Base-by-base conservation (phyloP, 2,329 filamentous ascomycete species). In the Fusarium pseudoanthophilum region DNA sequence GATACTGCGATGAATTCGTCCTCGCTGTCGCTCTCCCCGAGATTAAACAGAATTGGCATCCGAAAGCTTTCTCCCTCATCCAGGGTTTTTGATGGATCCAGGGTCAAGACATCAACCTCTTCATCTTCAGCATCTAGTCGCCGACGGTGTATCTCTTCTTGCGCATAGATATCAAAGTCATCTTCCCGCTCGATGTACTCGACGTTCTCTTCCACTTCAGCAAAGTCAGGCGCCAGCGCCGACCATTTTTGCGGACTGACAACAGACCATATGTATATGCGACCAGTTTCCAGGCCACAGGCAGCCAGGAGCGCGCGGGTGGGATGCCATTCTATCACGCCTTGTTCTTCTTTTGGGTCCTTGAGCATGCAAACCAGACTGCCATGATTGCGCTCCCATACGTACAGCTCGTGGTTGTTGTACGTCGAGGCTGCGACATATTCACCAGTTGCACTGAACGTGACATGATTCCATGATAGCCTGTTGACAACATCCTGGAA, bases 331-430 rank as follows among this genome's bases (percentile, higher is more conserved):
- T 99, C 96, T 32, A 99, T 95, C 9, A 97, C 93, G 2, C 95
- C 95, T 70, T 98, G 91, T 82, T 99, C 97, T 83, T 99, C 96
- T 78, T 97, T 97, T 3, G 95, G 95, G 1, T 96, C 95, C 81
- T 99, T 97, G 43, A 99, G 87, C 85, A 99, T 99, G 82, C 97
- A 97, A 60, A 98, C 95, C 64, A 99, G 85, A 82, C 94, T 97
- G 57, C 96, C 96, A 78, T 97, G 94, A 63, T 92, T 93, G 61
- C 96, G 91, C 83, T 99, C 96, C 96, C 95, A 98, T 34, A 98
- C 95, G 83, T 98, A 98, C 72, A 99, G 93, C 82, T 99, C 95
- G 78, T 98, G 95, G 79, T 99, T 99, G 87, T 98, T 98, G 82
- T 95, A 97, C 4, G 96, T 98, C 32, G 95, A 97, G 1, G 97